phyloP scores from a whole-genome alignment of 1,139 yeast genomes.

The Arxiozyma telluris region DNA sequence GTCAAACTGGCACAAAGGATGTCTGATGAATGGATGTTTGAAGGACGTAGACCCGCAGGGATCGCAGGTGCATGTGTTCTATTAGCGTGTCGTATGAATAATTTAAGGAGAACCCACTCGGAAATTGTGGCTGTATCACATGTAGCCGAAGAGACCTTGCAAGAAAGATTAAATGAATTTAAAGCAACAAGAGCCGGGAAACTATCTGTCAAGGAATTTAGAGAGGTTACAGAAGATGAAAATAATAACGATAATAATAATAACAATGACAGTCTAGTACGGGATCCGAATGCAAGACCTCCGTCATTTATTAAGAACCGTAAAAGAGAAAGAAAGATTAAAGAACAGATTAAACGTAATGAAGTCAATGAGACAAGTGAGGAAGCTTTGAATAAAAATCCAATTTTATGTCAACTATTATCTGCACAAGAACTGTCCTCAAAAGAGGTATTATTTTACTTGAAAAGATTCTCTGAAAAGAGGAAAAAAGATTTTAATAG shows the following conservation, averaged over 20 bases:
- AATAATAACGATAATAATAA: too few relatives aligned
- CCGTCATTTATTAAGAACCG: constrained; percentile 66
- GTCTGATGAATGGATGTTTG: constrained; percentile 92
- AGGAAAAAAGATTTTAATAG: constrained; percentile 33
- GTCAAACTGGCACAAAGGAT: constrained; percentile 77
- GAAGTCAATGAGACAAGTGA: constrained; percentile 32
- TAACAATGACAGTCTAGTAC: constrained; percentile 21
- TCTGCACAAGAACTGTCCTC: constrained; percentile 39
- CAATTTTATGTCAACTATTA: constrained; percentile 35
- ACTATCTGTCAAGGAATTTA: constrained; percentile 64
- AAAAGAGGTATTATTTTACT: constrained; percentile 37
- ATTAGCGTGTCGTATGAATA: constrained; percentile 93
- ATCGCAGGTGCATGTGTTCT: constrained; percentile 94
- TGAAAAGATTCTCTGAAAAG: constrained; percentile 37
- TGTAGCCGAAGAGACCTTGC: constrained; percentile 89
- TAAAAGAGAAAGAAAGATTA: constrained; percentile 33
- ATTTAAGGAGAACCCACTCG: constrained; percentile 80
- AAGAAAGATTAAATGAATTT: constrained; percentile 82
- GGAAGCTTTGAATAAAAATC: constrained; percentile 33
- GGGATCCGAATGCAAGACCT: constrained; percentile 52
- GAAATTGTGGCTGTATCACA: constrained; percentile 94
- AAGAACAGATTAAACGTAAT: constrained; percentile 25
- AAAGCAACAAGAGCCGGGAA: constrained; percentile 66
- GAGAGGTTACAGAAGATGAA: constrained; percentile 31
- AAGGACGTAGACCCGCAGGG: constrained; percentile 97